Base-by-base conservation (phyloP, 2,329 filamentous ascomycete species). In the Penicillium brevicompactum region DNA sequence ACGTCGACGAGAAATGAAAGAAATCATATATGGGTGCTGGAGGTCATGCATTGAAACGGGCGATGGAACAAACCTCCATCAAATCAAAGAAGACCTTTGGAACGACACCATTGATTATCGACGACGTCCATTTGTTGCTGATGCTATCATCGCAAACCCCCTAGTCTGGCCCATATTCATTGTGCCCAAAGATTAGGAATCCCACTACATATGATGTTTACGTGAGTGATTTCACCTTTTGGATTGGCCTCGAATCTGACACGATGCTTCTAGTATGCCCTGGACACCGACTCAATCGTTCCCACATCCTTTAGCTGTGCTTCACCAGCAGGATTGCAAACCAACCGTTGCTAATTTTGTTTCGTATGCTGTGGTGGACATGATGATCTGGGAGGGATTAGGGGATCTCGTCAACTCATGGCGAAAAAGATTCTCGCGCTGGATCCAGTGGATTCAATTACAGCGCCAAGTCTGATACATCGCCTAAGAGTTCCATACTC, bases 351-450 rank as follows among this genome's bases (percentile, higher is more conserved):
- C 90, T 1, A 96, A 94, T 64, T 93, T 90, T 67, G 81, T 95
- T 53, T 90, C 88, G 0, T 96, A 96, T 66, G 86, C 88, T 0
- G 78, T 96, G 18, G 89, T 96, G 2, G 92, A 96, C 63, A 90
- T 95, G 84, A 86, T 96, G 81, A 92, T 92, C 10, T 96, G 91
- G 91, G 91, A 96, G 74, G 92, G 91, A 0, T 77, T 96, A 4
- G 92, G 92, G 37, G 92, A 97, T 72, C 80, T 97, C 5, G 93
- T 97, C 69, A 97, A 97, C 68, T 83, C 87, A 10, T 97, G 96
- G 67, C 82, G 92, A 49, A 86, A 61, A 86, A 87, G 55, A 84
- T 84, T 13, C 80, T 96, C 1, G 88, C 89, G 24, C 78, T 97
- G 1, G 89, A 94, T 43, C 84, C 88, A 0, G 81, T 97, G 41